These are phyloP conservation scores for Solanum chacoense DNA, from an alignment of 305 asterid species.

Conservation along the genomic window DNA sequence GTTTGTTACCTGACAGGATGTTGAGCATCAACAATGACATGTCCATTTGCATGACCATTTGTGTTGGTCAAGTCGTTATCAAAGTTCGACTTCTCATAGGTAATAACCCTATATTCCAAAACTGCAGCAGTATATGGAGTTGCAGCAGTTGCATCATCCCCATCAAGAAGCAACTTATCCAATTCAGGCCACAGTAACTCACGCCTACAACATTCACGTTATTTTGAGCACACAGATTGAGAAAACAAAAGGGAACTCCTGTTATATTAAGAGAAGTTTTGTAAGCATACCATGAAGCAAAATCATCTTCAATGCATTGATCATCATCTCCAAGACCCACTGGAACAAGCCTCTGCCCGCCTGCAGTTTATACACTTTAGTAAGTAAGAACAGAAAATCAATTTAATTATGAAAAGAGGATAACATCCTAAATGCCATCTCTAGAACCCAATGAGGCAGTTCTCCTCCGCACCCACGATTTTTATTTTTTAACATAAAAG, in stretches of 20 bases:
- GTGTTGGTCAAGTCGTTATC: constrained; percentile 30
- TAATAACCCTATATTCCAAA: constrained; percentile 76
- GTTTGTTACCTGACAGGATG: constrained; percentile 74
- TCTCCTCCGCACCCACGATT: neutral
- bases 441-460: neutral
- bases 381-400: constrained; percentile 8
- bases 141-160: constrained; percentile 43
- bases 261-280: neutral
- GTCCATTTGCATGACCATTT: constrained; percentile 50
- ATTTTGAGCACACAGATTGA: neutral
- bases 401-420: neutral
- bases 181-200: constrained; percentile 86
- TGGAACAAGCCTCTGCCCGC: constrained; percentile 63
- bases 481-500: neutral
- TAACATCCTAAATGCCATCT: neutral
- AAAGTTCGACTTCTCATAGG: constrained; percentile 41
- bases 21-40: constrained; percentile 64
- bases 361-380: constrained; percentile 24
- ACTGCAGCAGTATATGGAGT: constrained; percentile 95
- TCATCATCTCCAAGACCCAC: constrained; percentile 98
- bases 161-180: constrained; percentile 61
- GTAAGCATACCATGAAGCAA: constrained; percentile 64
- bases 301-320: constrained; percentile 95
- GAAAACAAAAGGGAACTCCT: neutral
- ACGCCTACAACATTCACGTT: constrained; percentile 42